Conservation (phyloP, 768 basidiomycete genomes). For the Cyclocybe aegerita region DNA sequence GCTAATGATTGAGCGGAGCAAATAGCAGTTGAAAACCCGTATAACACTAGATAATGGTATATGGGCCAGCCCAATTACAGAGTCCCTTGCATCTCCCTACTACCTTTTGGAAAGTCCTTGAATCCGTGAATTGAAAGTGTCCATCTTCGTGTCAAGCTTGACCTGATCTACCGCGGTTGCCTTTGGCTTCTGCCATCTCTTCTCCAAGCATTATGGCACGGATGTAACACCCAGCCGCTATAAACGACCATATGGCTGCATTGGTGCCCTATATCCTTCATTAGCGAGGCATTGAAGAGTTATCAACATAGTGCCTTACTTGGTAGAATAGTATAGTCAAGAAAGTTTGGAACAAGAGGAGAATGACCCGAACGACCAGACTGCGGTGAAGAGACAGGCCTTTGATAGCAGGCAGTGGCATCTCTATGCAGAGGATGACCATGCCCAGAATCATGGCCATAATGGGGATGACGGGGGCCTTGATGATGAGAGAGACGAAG, state of each 20-base stretch:
- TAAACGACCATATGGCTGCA: slow-evolving; percentile 75
- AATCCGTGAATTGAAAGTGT: slow-evolving; percentile 9
- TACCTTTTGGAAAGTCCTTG: slow-evolving; percentile 11
- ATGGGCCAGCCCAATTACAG: slow-evolving; percentile 21
- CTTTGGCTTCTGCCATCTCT: slow-evolving; percentile 63
- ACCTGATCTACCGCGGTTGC: slow-evolving; percentile 57
- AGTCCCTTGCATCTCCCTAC: slow-evolving; percentile 15
- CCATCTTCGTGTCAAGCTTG: slow-evolving; percentile 42
- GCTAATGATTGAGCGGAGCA: slow-evolving; percentile 6
- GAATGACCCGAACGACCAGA: slow-evolving; percentile 56
- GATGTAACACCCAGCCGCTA: slow-evolving; percentile 66
- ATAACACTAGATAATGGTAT: slow-evolving; percentile 10
- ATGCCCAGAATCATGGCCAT: slow-evolving; percentile 61
- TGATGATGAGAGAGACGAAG: slow-evolving; percentile 77
- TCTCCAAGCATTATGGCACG: slow-evolving; percentile 70
- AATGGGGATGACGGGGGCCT: slow-evolving; percentile 72
- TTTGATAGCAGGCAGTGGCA: slow-evolving; percentile 62
- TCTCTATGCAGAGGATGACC: slow-evolving; percentile 65
- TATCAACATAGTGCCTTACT: slow-evolving; percentile 34
- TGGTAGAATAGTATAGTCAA: slow-evolving; percentile 75
- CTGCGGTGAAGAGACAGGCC: slow-evolving; percentile 62
- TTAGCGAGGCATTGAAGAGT: too few species aligned
- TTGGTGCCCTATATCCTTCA: slow-evolving; percentile 66
- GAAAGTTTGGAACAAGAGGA: slow-evolving; percentile 64
- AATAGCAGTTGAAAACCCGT: slow-evolving; percentile 14